A percentile compares a stretch with the other conserved stretches of the same genome.
Evolutionary conservation across 2,329 filamentous ascomycete genomes (phyloP).

Genomic region (Albophoma yamanashiensis): DNA sequence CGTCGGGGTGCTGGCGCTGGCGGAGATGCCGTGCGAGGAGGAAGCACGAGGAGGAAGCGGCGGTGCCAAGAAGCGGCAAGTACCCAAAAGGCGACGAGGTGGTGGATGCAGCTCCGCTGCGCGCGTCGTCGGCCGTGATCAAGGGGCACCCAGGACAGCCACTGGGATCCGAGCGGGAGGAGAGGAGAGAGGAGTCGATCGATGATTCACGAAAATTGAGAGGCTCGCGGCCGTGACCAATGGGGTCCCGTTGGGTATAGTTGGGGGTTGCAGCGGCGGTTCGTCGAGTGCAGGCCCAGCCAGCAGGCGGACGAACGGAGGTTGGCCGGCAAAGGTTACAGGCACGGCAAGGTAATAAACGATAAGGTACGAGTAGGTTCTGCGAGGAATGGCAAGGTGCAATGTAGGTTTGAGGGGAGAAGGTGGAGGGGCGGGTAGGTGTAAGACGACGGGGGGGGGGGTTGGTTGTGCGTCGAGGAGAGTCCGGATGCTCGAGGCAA

Average conservation of each 20-base stretch:
- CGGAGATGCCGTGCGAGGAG: not conserved
- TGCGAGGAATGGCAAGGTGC: not conserved
- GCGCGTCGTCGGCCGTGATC: not conserved
- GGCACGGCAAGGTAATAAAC: not conserved
- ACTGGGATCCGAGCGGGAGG: too few species aligned
- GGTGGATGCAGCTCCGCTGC: not conserved
- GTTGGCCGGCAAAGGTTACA: not conserved
- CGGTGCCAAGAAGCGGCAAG: not conserved
- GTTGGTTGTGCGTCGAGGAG: not conserved
- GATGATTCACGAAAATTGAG: not conserved
- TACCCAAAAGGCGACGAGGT: not conserved
- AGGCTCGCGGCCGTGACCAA: not conserved
- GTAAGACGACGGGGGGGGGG: not conserved
- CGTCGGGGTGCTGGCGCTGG: not conserved
- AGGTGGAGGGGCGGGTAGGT: not conserved
- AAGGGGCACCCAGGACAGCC: not conserved
- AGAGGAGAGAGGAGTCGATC: not conserved
- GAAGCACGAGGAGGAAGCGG: not conserved
- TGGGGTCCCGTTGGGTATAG: not conserved
- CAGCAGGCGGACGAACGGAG: not conserved
- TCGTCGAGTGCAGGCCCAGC: not conserved
- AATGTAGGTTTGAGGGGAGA: not conserved
- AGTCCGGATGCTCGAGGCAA: not conserved
- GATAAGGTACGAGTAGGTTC: not conserved
- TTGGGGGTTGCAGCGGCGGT: not conserved